Evolutionary conservation across 495 filamentous ascomycete genomes (phyloP).

Genomic region (Echria macrotheca): DNA sequence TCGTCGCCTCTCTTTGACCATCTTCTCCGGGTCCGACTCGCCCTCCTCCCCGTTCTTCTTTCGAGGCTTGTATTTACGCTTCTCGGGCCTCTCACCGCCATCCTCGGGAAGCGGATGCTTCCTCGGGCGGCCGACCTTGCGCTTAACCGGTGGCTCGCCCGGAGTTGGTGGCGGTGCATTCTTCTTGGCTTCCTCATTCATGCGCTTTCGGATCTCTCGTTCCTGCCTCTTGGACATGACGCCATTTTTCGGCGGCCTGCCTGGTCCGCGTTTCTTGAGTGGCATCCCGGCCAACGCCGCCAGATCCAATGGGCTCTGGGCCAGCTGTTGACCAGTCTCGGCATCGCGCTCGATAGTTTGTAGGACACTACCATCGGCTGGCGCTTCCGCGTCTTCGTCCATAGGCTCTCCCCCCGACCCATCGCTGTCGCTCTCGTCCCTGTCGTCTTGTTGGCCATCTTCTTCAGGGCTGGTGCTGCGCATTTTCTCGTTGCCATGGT

Average conservation of each 20-base stretch:
- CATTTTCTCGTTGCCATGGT: constrained; percentile 44
- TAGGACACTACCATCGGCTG: constrained; percentile 34
- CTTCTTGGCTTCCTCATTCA: constrained; percentile 44
- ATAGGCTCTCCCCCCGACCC: constrained; percentile 24
- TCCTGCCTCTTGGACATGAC: constrained; percentile 86
- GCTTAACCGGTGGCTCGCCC: constrained; percentile 45
- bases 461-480: constrained; percentile 49
- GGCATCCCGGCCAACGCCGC: constrained; percentile 32
- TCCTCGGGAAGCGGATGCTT: constrained; percentile 54
- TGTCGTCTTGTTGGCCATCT: constrained; percentile 10
- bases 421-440: constrained; percentile 26
- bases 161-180: constrained; percentile 37
- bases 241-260: constrained; percentile 84
- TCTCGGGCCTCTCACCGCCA: constrained; percentile 55
- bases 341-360: constrained; percentile 32
- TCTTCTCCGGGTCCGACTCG: constrained; percentile 41
- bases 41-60: constrained; percentile 54
- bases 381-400: constrained; percentile 27
- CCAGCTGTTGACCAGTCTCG: constrained; percentile 27
- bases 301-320: constrained; percentile 31
- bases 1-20: constrained; percentile 52
- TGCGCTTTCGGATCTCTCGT: constrained; percentile 59
- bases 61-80: constrained; percentile 73
- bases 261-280: constrained; percentile 72
- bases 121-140: constrained; percentile 55